Conservation (phyloP, 352 stramenopile species). For the Pythium volutum region DNA sequence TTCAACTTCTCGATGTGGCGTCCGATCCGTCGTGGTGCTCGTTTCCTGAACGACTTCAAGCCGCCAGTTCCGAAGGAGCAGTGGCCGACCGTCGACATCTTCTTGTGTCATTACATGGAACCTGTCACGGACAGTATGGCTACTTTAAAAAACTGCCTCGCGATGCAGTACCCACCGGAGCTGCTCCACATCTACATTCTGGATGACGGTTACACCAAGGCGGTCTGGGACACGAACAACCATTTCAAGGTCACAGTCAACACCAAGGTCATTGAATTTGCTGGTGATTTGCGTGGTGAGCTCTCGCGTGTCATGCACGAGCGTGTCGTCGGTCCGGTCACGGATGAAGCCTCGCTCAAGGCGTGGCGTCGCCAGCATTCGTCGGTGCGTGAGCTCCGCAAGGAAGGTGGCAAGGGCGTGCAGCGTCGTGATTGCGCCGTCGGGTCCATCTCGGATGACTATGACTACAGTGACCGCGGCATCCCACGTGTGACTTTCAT, state of each 20-base stretch:
- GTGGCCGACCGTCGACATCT: conserved; percentile 86
- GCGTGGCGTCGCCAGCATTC: conserved; percentile 85
- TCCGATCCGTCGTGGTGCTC: conserved; percentile 82
- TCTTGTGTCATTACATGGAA: conserved; percentile 90
- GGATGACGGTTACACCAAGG: conserved; percentile 90
- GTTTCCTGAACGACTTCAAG: conserved; percentile 90
- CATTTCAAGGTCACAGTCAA: conserved; percentile 90
- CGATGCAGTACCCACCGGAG: conserved; percentile 86
- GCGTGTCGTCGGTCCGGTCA: conserved; percentile 71
- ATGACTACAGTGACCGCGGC: conserved; percentile 88
- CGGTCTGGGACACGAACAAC: conserved; percentile 87
- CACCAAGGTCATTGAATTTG: conserved; percentile 87
- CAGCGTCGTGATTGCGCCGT: conserved; percentile 84
- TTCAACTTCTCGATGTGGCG: conserved; percentile 92
- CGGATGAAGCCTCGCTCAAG: conserved; percentile 77
- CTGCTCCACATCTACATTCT: conserved; percentile 85
- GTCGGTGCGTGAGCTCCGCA: conserved; percentile 78
- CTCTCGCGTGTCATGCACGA: conserved; percentile 86
- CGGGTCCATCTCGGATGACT: conserved; percentile 85
- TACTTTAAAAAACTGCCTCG: conserved; percentile 85
- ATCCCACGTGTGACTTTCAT: conserved; percentile 85
- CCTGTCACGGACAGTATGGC: conserved; percentile 80
- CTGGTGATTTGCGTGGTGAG: conserved; percentile 79
- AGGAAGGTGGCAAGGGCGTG: conserved; percentile 77
- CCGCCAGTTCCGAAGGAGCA: conserved; percentile 85